Conservation (phyloP, 805 yeast species). For the Kuraishia capsulata region DNA sequence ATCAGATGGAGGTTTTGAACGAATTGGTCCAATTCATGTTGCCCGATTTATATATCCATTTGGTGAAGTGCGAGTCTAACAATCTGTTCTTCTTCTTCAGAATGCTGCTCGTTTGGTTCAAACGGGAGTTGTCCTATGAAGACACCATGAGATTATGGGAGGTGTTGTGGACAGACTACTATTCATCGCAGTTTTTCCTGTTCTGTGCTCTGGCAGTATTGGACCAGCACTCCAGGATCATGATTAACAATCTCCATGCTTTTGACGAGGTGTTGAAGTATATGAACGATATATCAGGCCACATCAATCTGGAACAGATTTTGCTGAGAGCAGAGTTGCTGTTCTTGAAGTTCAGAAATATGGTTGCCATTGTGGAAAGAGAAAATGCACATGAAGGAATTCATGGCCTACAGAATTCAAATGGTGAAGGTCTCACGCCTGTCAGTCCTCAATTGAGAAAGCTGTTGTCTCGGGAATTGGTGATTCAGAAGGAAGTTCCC, state of each 20-base stretch:
- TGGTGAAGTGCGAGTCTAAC: conserved; percentile 80
- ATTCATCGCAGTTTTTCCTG: conserved; percentile 79
- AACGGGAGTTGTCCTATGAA: conserved; percentile 78
- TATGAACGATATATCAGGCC: conserved; percentile 81
- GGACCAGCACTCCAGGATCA: conserved; percentile 75
- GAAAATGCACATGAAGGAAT: conserved; percentile 14
- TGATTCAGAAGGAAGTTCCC: conserved; percentile 54
- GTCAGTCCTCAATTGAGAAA: conserved; percentile 46
- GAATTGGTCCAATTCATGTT: conserved; percentile 85
- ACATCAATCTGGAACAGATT: conserved; percentile 65
- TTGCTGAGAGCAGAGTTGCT: conserved; percentile 78
- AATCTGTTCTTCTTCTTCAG: conserved; percentile 91
- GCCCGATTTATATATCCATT: conserved; percentile 74
- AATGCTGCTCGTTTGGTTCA: conserved; percentile 92
- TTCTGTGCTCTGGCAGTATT: conserved; percentile 85
- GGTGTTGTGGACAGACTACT: conserved; percentile 78
- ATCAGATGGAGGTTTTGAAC: conserved; percentile 75
- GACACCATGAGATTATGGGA: conserved; percentile 87
- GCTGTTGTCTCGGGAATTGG: conserved; percentile 49
- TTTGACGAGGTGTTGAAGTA: conserved; percentile 91
- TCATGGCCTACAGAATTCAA: conserved; percentile 4
- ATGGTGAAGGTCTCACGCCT: conserved; percentile 17
- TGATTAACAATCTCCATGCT: conserved; percentile 59
- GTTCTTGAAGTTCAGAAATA: conserved; percentile 70
- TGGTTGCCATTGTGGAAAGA: conserved; percentile 71